Conservation (phyloP, 73 alveolate genomes). For the Paramecium biaurelia region DNA sequence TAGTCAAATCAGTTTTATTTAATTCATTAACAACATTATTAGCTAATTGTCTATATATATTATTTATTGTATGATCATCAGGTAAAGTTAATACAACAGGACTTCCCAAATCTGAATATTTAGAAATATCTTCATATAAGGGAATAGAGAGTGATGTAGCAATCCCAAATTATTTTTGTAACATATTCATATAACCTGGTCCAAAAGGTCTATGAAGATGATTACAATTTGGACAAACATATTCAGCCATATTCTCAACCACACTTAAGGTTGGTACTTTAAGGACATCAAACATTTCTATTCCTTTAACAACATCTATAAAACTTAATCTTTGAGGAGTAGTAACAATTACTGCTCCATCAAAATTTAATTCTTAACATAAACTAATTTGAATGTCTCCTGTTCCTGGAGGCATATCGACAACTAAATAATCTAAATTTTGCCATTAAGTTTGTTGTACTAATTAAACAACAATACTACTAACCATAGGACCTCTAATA, state of each 20-base stretch:
- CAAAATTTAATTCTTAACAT: conserved; percentile 77
- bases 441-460: conserved; percentile 89
- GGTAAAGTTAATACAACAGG: conserved; percentile 86
- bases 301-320: conserved; percentile 88
- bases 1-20: neutral
- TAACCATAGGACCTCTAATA: conserved; percentile 95
- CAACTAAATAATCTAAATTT: conserved; percentile 87
- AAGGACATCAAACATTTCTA: conserved; percentile 88
- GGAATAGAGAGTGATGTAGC: conserved; percentile 79
- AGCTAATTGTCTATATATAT: conserved; percentile 71
- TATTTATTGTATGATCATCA: conserved; percentile 70
- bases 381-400: conserved; percentile 91
- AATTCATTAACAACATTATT: conserved; percentile 67
- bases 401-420: conserved; percentile 98
- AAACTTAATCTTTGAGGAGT: conserved; percentile 90
- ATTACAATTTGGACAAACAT: conserved; percentile 76
- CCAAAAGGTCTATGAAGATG: conserved; percentile 83
- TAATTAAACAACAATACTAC: conserved; percentile 76
- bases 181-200: conserved; percentile 77
- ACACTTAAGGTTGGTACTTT: conserved; percentile 89
- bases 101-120: conserved; percentile 81
- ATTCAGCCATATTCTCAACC: conserved; percentile 84
- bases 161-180: conserved; percentile 81
- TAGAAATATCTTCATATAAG: conserved; percentile 72
- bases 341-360: conserved; percentile 93